Percentiles rank a stretch among this genome's conserved stretches.
Evolutionary conservation across 129 eudicot species (phyloP).

Genomic region (Tagetes patula): DNA sequence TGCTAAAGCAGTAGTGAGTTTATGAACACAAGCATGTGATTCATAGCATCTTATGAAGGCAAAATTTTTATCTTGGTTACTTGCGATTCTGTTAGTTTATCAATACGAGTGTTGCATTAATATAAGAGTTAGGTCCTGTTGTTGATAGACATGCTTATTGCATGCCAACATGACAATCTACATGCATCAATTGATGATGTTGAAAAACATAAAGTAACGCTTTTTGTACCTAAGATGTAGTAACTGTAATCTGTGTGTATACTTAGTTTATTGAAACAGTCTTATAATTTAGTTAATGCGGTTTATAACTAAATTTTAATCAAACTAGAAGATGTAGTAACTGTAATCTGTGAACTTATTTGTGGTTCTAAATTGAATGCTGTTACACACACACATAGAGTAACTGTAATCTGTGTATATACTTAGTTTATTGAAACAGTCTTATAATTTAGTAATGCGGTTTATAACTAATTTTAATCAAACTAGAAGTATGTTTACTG

Average conservation of each 20-base stretch:
- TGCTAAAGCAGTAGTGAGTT: neutral
- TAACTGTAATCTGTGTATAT: neutral
- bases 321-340: neutral
- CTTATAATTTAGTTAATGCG: neutral
- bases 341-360: neutral
- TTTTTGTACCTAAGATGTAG: neutral
- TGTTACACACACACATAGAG: neutral
- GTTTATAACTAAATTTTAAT: neutral
- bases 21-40: slow-evolving; percentile 13
- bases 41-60: slow-evolving; percentile 9
- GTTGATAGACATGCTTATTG: neutral
- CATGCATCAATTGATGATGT: neutral
- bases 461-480: neutral
- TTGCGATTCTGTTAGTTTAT: neutral
- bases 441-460: neutral
- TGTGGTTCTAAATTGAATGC: neutral
- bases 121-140: neutral
- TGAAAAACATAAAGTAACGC: neutral
- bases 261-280: neutral
- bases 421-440: neutral
- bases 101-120: neutral
- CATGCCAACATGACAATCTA: neutral
- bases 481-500: neutral
- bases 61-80: slow-evolving; percentile 4
- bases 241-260: neutral